phyloP scores from a whole-genome alignment of 441 rosid genomes.

The Pelargonium australe region DNA sequence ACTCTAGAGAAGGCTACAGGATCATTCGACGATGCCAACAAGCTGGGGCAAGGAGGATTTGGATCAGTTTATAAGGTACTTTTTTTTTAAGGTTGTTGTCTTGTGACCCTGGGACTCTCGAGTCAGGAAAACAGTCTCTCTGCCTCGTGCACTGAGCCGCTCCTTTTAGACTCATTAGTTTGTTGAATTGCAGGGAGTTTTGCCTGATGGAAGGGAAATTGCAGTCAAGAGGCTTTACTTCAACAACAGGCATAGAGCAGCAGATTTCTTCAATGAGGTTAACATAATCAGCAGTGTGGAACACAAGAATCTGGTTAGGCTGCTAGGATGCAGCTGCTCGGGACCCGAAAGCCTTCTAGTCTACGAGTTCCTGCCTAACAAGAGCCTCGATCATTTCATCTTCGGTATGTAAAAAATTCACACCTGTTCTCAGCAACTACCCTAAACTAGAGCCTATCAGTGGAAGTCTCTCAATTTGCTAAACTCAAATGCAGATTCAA shows the following conservation, averaged over 20 bases:
- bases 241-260: slow-evolving; percentile 80
- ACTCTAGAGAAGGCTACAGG: slow-evolving; percentile 81
- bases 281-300: slow-evolving; percentile 78
- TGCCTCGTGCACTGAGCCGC: background rate
- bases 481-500: slow-evolving; percentile 41
- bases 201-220: slow-evolving; percentile 80
- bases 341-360: slow-evolving; percentile 94
- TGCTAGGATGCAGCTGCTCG: slow-evolving; percentile 80
- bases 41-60: slow-evolving; percentile 96
- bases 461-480: background rate
- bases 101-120: background rate
- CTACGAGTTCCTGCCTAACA: slow-evolving; percentile 75
- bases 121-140: too few relatives aligned
- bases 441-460: background rate
- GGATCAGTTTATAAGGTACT: slow-evolving; percentile 89
- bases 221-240: slow-evolving; percentile 89
- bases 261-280: slow-evolving; percentile 86
- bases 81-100: background rate
- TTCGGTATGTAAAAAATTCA: slow-evolving; percentile 42
- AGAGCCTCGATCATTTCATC: slow-evolving; percentile 74
- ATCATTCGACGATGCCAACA: slow-evolving; percentile 56
- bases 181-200: slow-evolving; percentile 50
- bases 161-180: background rate
- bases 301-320: slow-evolving; percentile 84
- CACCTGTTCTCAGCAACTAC: background rate